A percentile compares a stretch with the other conserved stretches of the same genome.
Conservation (phyloP, 106 monocot species). For the Chionographis japonica region DNA sequence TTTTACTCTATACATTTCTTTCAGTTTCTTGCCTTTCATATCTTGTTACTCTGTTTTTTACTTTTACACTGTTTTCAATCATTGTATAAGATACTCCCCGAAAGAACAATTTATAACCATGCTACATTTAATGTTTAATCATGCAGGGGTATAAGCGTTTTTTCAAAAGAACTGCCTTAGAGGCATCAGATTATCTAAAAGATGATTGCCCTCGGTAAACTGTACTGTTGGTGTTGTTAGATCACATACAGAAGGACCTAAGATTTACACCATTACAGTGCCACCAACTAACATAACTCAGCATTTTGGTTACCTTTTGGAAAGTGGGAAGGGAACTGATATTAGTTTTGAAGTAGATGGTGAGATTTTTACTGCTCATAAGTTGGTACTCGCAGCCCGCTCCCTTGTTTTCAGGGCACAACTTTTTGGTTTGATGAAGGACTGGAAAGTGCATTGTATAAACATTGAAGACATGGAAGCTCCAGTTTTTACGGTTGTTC, state of each 20-base stretch:
- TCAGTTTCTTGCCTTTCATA: too few relatives aligned
- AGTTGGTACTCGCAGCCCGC: constrained; percentile 71
- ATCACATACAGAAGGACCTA: constrained; percentile 86
- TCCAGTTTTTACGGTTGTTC: constrained; percentile 78
- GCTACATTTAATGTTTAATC: constrained; percentile 6
- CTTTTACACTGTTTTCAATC: too few relatives aligned
- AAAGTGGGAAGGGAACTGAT: constrained; percentile 57
- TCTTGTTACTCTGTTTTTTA: too few relatives aligned
- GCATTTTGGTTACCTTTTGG: constrained; percentile 73
- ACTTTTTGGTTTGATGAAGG: constrained; percentile 93
- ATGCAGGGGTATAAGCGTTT: constrained; percentile 91
- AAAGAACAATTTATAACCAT: not conserved
- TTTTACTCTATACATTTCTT: too few relatives aligned
- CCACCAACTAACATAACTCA: constrained; percentile 70
- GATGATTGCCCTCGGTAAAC: constrained; percentile 71
- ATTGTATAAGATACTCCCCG: too few relatives aligned
- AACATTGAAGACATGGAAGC: constrained; percentile 80
- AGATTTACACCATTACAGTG: constrained; percentile 55
- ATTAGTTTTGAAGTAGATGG: constrained; percentile 77
- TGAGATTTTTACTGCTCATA: constrained; percentile 76
- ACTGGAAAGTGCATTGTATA: constrained; percentile 53
- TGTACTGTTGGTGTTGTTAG: constrained; percentile 88
- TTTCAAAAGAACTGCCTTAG: constrained; percentile 69
- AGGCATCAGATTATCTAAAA: constrained; percentile 86
- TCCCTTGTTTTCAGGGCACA: constrained; percentile 96